Conservation (phyloP, 345 rosid species). For the Anacardium occidentale region DNA sequence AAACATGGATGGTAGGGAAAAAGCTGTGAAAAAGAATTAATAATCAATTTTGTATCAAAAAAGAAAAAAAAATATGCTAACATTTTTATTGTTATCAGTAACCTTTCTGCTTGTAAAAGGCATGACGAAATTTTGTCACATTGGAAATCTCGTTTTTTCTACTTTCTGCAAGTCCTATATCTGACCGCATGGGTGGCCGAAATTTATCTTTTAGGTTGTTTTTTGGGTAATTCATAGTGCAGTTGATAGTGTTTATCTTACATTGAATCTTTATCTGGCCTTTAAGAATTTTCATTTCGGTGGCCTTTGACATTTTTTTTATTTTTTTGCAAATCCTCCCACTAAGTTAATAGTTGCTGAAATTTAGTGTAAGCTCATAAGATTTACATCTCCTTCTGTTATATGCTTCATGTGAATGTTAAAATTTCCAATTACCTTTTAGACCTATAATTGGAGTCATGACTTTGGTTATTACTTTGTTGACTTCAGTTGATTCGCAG, state of each 20-base stretch:
- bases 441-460: background rate
- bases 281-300: background rate
- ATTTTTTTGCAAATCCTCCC: background rate
- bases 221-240: background rate
- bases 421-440: background rate
- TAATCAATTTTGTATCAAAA: too few species aligned
- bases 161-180: background rate
- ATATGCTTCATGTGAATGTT: background rate
- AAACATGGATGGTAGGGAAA: conserved; percentile 47
- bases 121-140: background rate
- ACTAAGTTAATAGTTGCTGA: background rate
- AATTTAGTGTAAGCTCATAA: background rate
- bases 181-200: background rate
- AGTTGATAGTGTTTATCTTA: background rate
- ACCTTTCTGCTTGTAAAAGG: background rate
- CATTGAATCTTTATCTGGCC: background rate
- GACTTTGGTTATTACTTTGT: conserved; percentile 18
- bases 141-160: too few species aligned
- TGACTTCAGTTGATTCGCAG: conserved; percentile 78
- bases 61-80: too few species aligned
- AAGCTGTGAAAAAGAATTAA: background rate
- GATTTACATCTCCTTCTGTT: background rate
- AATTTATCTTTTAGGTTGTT: too few species aligned
- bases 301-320: background rate
- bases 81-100: background rate